Percentiles rank a stretch among this genome's conserved stretches.
Evolutionary conservation across 2,329 filamentous ascomycete species (phyloP).

Genomic region (Clarireedia homoeocarpa): DNA sequence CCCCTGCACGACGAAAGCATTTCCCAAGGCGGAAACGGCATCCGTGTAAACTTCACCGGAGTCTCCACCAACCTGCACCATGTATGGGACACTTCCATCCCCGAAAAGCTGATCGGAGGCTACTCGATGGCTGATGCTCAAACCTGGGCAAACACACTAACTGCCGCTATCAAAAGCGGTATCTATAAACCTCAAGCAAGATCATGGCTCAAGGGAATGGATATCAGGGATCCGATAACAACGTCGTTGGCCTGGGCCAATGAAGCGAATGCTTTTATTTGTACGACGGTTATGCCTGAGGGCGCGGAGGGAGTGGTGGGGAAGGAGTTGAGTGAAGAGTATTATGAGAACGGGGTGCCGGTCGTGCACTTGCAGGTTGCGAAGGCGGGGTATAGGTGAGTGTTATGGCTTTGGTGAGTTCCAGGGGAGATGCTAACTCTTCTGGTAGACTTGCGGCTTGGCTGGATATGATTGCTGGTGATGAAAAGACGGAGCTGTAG

Average conservation of each 20-base stretch:
- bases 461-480: conserved; percentile 52
- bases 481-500: conserved; percentile 19
- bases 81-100: conserved; percentile 66
- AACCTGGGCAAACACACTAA: conserved; percentile 50
- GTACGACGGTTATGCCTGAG: conserved; percentile 52
- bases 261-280: conserved; percentile 56
- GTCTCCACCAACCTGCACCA: conserved; percentile 57
- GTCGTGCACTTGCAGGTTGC: conserved; percentile 60
- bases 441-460: conserved; percentile 48
- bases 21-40: conserved; percentile 58
- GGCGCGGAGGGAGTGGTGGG: conserved; percentile 49
- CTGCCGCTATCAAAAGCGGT: conserved; percentile 46
- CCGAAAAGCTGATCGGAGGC: conserved; percentile 56
- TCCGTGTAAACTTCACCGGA: conserved; percentile 54
- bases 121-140: conserved; percentile 41
- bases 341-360: conserved; percentile 55
- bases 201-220: conserved; percentile 49
- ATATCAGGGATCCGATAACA: conserved; percentile 43
- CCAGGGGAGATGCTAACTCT: background rate
- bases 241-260: conserved; percentile 57
- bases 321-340: conserved; percentile 53
- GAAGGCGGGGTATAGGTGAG: conserved; percentile 53
- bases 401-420: background rate
- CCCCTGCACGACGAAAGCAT: conserved; percentile 60
- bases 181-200: conserved; percentile 43